Evolutionary conservation across 192 early-diverging fungal species (phyloP).

Genomic region (Glomus cerebriforme): DNA sequence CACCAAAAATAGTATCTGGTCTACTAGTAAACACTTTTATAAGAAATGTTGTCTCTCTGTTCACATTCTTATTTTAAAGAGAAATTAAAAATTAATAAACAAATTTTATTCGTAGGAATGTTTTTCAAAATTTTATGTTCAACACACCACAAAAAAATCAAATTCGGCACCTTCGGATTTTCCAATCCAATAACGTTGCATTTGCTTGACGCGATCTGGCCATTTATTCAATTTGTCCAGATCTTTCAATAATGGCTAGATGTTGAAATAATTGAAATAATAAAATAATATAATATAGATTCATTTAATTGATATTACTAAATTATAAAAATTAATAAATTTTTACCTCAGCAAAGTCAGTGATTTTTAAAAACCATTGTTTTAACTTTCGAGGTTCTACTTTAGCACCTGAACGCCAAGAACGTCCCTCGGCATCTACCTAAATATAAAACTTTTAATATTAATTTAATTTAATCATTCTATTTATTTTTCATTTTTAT

Average conservation of each 20-base stretch:
- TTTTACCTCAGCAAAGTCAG: constrained; percentile 71
- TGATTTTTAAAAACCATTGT: constrained; percentile 95
- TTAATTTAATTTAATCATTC: neutral
- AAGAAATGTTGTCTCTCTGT: neutral
- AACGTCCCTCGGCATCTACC: constrained; percentile 83
- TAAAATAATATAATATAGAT: neutral
- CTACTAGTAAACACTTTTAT: constrained; percentile 77
- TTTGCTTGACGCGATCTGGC: constrained; percentile 86
- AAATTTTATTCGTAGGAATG: neutral
- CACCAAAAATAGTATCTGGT: constrained; percentile 77
- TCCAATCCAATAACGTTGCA: constrained; percentile 94
- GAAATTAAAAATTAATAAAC: neutral
- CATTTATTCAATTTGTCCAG: constrained; percentile 75
- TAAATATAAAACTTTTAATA: constrained; percentile 34
- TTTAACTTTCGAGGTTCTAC: constrained; percentile 83
- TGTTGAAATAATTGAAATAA: neutral
- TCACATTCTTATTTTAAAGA: neutral
- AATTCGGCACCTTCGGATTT: constrained; percentile 80
- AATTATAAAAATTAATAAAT: neutral
- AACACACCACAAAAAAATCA: constrained; percentile 52
- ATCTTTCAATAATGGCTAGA: constrained; percentile 62
- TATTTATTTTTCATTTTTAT: neutral
- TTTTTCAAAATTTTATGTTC: neutral
- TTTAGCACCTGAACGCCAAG: constrained; percentile 89
- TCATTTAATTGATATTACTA: neutral